Evolutionary conservation across 208 protist genomes (phyloP).

Genomic region (Wallacemonas sp.): DNA sequence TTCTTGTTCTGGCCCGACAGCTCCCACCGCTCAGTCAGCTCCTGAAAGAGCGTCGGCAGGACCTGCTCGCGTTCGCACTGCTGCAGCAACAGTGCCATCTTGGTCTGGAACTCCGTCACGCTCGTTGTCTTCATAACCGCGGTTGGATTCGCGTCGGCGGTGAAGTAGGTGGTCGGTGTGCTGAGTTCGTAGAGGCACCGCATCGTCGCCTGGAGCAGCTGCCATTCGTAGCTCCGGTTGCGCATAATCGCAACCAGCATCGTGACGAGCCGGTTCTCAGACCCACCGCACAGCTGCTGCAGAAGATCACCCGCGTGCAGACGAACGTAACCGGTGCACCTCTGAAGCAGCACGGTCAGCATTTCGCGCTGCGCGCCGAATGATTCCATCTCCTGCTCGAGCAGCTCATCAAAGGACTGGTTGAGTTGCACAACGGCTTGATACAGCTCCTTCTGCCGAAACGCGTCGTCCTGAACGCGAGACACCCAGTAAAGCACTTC

Average conservation of each 20-base stretch:
- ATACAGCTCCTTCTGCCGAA: conserved; percentile 63
- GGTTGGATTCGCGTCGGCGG: conserved; percentile 23
- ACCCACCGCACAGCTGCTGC: conserved; percentile 62
- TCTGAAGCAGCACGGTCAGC: conserved; percentile 78
- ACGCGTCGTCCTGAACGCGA: conserved; percentile 45
- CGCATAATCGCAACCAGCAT: conserved; percentile 53
- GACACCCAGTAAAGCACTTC: conserved; percentile 83
- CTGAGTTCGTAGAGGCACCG: conserved; percentile 84
- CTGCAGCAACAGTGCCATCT: conserved; percentile 49
- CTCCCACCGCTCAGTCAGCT: conserved; percentile 54
- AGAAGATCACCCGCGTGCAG: conserved; percentile 70
- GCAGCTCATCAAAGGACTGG: conserved; percentile 73
- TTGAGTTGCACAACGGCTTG: conserved; percentile 65
- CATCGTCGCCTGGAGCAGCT: conserved; percentile 67
- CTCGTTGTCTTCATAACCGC: conserved; percentile 48
- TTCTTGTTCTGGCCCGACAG: conserved; percentile 36
- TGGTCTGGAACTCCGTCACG: conserved; percentile 65
- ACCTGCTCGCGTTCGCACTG: conserved; percentile 37
- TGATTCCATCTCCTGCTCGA: conserved; percentile 37
- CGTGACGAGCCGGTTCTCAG: conserved; percentile 47
- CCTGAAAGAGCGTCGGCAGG: conserved; percentile 44
- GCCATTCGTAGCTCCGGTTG: conserved; percentile 67
- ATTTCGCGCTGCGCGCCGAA: conserved; percentile 57
- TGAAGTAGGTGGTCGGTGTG: conserved; percentile 78
- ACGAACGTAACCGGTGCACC: conserved; percentile 75